A percentile compares a stretch with the other conserved stretches of the same genome.
These are phyloP conservation scores for Penicillium sp. DNA, from an alignment of 2,329 filamentous ascomycete species.

Conservation along the genomic window DNA sequence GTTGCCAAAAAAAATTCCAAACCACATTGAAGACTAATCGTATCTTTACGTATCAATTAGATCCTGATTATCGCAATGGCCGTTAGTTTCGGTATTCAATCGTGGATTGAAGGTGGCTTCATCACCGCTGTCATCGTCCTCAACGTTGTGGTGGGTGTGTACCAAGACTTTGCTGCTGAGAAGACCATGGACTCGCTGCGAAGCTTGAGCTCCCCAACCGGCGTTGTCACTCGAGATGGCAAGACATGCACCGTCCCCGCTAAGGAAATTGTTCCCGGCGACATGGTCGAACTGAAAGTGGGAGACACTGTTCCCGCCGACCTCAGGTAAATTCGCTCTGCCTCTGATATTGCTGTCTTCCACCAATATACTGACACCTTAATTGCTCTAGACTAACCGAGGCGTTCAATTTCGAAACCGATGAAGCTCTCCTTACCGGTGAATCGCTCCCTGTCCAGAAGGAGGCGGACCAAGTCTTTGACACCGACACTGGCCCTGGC, in stretches of 20 bases:
- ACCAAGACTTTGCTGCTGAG: conserved; percentile 56
- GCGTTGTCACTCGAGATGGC: conserved; percentile 53
- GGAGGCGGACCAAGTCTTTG: conserved; percentile 42
- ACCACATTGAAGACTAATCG: conserved; percentile 19
- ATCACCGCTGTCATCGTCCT: conserved; percentile 54
- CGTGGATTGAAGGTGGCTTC: conserved; percentile 56
- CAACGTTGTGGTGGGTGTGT: conserved; percentile 55
- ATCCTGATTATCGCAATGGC: conserved; percentile 73
- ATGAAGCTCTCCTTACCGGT: conserved; percentile 60
- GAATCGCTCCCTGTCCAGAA: conserved; percentile 57
- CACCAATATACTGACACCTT: too few relatives aligned
- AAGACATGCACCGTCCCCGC: conserved; percentile 50
- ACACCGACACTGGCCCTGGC: conserved; percentile 50
- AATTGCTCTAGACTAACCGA: conserved; percentile 41
- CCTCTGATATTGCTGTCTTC: too few relatives aligned
- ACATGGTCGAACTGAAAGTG: conserved; percentile 50
- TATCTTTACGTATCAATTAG: conserved; percentile 39
- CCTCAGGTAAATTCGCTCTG: conserved; percentile 40
- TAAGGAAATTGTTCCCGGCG: conserved; percentile 58
- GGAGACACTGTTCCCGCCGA: conserved; percentile 61
- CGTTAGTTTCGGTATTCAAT: conserved; percentile 51
- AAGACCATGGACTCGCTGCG: conserved; percentile 57
- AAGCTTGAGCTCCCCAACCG: conserved; percentile 53
- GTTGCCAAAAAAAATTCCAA: not conserved
- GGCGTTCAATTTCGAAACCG: conserved; percentile 68